phyloP scores from a whole-genome alignment of 2,329 filamentous ascomycete genomes.

The Colletotrichum orbiculare region DNA sequence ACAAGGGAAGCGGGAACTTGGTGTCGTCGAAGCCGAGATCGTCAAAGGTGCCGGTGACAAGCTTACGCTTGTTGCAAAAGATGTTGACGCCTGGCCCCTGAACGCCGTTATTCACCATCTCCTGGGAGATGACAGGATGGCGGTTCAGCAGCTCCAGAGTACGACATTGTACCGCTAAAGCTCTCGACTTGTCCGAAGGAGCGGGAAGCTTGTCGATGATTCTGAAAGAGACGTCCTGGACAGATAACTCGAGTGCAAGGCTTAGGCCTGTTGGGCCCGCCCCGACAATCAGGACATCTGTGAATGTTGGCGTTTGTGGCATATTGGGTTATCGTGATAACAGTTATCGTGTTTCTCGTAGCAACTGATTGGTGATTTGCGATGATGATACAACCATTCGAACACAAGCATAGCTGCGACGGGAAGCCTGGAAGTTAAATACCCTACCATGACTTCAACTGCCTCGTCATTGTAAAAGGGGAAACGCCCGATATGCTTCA shows the following conservation, averaged over 20 bases:
- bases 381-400: background rate
- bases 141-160: conserved; percentile 62
- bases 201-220: conserved; percentile 49
- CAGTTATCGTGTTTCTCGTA: conserved; percentile 3
- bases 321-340: conserved; percentile 29
- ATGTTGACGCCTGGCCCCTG: conserved; percentile 50
- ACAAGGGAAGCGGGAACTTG: conserved; percentile 44
- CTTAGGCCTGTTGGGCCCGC: conserved; percentile 51
- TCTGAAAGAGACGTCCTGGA: conserved; percentile 48
- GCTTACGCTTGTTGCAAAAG: conserved; percentile 48
- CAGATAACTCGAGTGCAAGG: conserved; percentile 46
- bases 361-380: conserved; percentile 1
- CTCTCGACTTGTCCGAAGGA: conserved; percentile 53
- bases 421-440: conserved; percentile 15
- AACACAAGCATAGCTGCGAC: background rate
- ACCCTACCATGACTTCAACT: background rate
- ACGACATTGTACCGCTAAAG: conserved; percentile 59
- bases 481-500: conserved; percentile 18
- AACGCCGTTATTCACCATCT: conserved; percentile 50
- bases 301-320: conserved; percentile 44
- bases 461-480: background rate
- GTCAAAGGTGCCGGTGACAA: conserved; percentile 45
- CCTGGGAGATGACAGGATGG: conserved; percentile 49
- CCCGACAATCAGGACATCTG: conserved; percentile 47
- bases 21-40: conserved; percentile 46